Evolutionary conservation across 225 moss, liverwort and hornwort species (phyloP).

Genomic region (Thuidium tamariscinum): DNA sequence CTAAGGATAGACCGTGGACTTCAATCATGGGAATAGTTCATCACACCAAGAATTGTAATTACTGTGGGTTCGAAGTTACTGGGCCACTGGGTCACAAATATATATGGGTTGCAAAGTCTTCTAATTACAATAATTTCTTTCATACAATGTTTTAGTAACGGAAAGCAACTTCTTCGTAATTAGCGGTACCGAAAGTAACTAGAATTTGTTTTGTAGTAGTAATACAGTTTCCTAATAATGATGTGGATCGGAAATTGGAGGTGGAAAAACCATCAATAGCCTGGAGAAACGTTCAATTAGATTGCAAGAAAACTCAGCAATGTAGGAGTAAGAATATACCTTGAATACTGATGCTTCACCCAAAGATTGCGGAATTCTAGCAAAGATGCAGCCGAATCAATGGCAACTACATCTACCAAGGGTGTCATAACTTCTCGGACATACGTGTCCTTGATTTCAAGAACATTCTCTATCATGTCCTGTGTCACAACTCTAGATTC

Average conservation of each 20-base stretch:
- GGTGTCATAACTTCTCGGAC: slow-evolving; percentile 99
- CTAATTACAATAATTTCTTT: not conserved
- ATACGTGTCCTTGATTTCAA: slow-evolving; percentile 97
- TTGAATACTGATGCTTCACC: slow-evolving; percentile 98
- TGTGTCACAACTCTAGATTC: too few species aligned
- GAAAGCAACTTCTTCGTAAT: not conserved
- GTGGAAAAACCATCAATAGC: not conserved
- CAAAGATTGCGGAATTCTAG: slow-evolving; percentile 87
- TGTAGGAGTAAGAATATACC: slow-evolving; percentile 12
- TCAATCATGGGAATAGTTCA: not conserved
- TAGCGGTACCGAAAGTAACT: not conserved
- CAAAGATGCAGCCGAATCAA: slow-evolving; percentile 70
- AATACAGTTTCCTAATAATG: not conserved
- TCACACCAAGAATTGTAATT: not conserved
- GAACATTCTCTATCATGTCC: slow-evolving; percentile 99
- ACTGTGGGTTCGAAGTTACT: not conserved
- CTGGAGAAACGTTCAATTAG: not conserved
- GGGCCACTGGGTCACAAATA: not conserved
- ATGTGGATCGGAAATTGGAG: not conserved
- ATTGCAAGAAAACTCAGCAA: not conserved
- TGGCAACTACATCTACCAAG: slow-evolving; percentile 91
- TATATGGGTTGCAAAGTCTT: not conserved
- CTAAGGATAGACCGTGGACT: not conserved
- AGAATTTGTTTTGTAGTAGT: not conserved
- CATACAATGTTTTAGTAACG: not conserved